A percentile compares a stretch with the other conserved stretches of the same genome.
phyloP scores from a whole-genome alignment of 768 basidiomycete species.

The Nidula microcarpa region DNA sequence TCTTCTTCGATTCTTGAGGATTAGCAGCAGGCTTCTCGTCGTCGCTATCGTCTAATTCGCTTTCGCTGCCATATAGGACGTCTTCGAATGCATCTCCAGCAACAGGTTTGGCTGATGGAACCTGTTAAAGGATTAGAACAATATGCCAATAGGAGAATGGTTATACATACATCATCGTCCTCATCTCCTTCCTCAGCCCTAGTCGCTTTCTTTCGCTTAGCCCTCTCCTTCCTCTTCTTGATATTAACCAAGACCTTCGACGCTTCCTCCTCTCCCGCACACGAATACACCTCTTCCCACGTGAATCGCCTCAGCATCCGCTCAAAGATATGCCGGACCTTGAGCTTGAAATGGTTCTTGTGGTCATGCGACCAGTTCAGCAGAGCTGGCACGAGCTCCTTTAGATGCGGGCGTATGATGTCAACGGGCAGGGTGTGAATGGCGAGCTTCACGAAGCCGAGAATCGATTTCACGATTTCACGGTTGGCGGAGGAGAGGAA shows the following conservation, averaged over 20 bases:
- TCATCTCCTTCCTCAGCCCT: constrained; percentile 59
- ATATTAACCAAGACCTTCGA: constrained; percentile 91
- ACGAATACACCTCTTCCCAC: constrained; percentile 78
- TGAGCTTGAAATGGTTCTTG: constrained; percentile 97
- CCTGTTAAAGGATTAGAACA: constrained; percentile 24
- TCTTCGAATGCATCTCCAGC: constrained; percentile 94
- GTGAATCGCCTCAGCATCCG: constrained; percentile 89
- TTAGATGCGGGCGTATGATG: constrained; percentile 74
- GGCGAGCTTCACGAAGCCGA: constrained; percentile 92
- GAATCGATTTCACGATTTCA: constrained; percentile 95
- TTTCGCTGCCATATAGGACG: constrained; percentile 94
- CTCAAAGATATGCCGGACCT: constrained; percentile 97
- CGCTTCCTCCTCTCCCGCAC: constrained; percentile 73
- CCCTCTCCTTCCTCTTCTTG: constrained; percentile 91
- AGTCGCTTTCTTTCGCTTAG: constrained; percentile 80
- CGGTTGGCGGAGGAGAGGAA: constrained; percentile 94
- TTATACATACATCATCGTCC: constrained; percentile 30
- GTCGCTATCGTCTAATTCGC: constrained; percentile 76
- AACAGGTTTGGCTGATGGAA: constrained; percentile 40
- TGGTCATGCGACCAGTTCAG: constrained; percentile 95
- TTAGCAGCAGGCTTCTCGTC: constrained; percentile 41
- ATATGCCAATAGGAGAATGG: neutral
- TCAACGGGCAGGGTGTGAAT: constrained; percentile 79
- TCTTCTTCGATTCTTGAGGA: constrained; percentile 24
- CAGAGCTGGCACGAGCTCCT: constrained; percentile 76